Base-by-base conservation (phyloP, 768 basidiomycete genomes). In the Phylloporus sp. region DNA sequence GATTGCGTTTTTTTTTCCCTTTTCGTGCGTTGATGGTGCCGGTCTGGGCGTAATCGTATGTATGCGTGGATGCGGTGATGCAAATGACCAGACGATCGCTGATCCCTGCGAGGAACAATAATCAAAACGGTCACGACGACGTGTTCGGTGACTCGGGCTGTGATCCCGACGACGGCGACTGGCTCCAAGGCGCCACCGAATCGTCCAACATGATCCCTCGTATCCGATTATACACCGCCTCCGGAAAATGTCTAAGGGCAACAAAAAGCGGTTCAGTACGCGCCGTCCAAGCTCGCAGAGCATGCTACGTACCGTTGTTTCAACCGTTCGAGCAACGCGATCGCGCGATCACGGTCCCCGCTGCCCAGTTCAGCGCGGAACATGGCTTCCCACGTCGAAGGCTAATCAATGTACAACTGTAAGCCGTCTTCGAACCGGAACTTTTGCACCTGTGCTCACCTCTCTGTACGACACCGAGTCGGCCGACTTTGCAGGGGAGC, bases 311-410 rank as follows among this genome's bases (percentile, higher is more conserved):
- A 86, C 84, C 90, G 78, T 58, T 81, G 76, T 65, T 79, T 81
- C 55, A 93, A 68, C 37, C 90, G 77, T 44, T 80, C 76, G 24
- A 94, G 71, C 1, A 97, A 71, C 3, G 72, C 77, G 4, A 79
- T 38, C 0, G 94, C 95, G 10, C 74, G 73, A 37, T 82, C 77
- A 11, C 81, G 79, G 55, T 90, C 79, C 11, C 89, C 89, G 41
- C 76, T 79, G 17, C 82, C 82, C 10, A 98, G 73, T 62, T 99
- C 96, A 1, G 88, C 89, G 13, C 90, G 80, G 53, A 99, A 81
- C 93, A 99, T 98, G 5, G 81, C 82, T 61, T 98, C 96, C 84
- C 89, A 95, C 1, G 91, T 94, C 32, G 88, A 91, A 11, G 90
- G 91, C 83, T 90, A 21, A 3, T 13, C 7, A 26, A 23, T 2